These are phyloP conservation scores for Halocafeteria seosinensis DNA, from an alignment of 108 stramenopile genomes.

Conservation along the genomic window DNA sequence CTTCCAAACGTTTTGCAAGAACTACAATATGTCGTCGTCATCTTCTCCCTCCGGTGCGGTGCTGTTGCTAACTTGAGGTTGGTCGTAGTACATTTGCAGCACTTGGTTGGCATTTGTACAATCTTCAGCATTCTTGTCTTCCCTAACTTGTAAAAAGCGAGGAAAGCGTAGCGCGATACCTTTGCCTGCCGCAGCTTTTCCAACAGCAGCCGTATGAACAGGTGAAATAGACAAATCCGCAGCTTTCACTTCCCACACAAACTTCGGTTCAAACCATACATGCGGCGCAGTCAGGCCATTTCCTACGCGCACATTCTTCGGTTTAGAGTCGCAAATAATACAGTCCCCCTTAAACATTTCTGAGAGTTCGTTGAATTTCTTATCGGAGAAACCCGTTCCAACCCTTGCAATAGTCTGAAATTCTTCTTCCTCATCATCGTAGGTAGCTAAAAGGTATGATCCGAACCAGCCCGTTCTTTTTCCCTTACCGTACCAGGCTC, in stretches of 20 bases:
- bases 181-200: slow-evolving; percentile 56
- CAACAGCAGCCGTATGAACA: slow-evolving; percentile 64
- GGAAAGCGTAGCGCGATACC: slow-evolving; percentile 97
- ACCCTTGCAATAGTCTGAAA: slow-evolving; percentile 96
- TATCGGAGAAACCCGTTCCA: slow-evolving; percentile 95
- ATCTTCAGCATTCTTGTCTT: slow-evolving; percentile 85
- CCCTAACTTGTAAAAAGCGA: slow-evolving; percentile 79
- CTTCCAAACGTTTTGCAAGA: no score
- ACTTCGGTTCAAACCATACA: slow-evolving; percentile 83
- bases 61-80: slow-evolving; percentile 17
- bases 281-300: slow-evolving; percentile 67
- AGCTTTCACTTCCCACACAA: slow-evolving; percentile 97
- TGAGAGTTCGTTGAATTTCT: slow-evolving; percentile 48
- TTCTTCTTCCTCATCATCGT: slow-evolving; percentile 79
- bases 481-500: slow-evolving; percentile 81
- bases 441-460: slow-evolving; percentile 92
- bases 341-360: no score
- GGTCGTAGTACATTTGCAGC: slow-evolving; percentile 75
- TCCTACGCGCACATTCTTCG: slow-evolving; percentile 45
- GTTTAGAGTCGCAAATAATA: slow-evolving; percentile 37
- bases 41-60: no score
- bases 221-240: slow-evolving; percentile 83
- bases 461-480: slow-evolving; percentile 87
- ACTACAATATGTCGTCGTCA: no score
- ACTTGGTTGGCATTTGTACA: slow-evolving; percentile 87